Conservation (phyloP, 2,329 filamentous ascomycete genomes). For the Penicillium sp. region DNA sequence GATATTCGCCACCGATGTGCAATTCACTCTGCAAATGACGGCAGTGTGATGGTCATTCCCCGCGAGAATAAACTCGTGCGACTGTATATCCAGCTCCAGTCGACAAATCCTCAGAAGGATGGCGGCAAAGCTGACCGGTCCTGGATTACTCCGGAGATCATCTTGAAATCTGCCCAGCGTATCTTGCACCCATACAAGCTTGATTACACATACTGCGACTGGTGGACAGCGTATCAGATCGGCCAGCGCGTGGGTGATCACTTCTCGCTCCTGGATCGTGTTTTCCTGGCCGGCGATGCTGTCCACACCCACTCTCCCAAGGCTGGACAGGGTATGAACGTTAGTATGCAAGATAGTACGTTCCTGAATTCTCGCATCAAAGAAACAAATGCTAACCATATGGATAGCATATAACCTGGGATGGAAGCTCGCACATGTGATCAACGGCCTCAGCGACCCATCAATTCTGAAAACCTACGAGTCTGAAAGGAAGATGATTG, state of each 20-base stretch:
- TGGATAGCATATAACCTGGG: constrained; percentile 51
- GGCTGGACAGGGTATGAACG: constrained; percentile 64
- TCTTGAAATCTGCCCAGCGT: constrained; percentile 60
- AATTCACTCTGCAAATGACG: constrained; percentile 53
- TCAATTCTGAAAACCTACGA: constrained; percentile 52
- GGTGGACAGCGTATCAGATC: constrained; percentile 67
- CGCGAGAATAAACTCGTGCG: constrained; percentile 61
- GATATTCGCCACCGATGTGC: constrained; percentile 55
- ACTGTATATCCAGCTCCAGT: constrained; percentile 61
- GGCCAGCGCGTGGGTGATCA: constrained; percentile 60
- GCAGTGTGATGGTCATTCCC: constrained; percentile 63
- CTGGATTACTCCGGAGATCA: constrained; percentile 60
- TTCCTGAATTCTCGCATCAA: neutral
- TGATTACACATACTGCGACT: constrained; percentile 61
- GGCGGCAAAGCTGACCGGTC: constrained; percentile 53
- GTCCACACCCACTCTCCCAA: constrained; percentile 49
- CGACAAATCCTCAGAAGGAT: constrained; percentile 41
- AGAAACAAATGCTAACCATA: neutral
- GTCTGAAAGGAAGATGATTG: constrained; percentile 56
- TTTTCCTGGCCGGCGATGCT: constrained; percentile 69
- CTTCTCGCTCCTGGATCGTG: constrained; percentile 54
- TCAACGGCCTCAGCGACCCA: constrained; percentile 42
- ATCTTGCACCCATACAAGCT: constrained; percentile 66
- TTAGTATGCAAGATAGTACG: constrained; percentile 61
- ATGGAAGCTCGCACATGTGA: constrained; percentile 54